Evolutionary conservation across 805 yeast species (phyloP).

Genomic region (Lachancea thermotolerans): DNA sequence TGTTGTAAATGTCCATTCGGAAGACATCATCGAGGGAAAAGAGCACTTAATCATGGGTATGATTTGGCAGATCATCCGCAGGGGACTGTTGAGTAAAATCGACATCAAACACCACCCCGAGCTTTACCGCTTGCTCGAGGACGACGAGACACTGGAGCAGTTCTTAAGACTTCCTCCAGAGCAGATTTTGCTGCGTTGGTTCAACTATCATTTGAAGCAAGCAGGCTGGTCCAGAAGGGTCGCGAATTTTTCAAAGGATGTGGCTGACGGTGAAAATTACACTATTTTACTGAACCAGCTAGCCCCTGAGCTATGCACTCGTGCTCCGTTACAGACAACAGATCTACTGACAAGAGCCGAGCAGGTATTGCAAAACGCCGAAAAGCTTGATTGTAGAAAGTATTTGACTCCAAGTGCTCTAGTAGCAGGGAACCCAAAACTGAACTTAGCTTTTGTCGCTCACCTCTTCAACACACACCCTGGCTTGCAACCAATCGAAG

Average conservation of each 20-base stretch:
- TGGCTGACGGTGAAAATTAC: constrained; percentile 91
- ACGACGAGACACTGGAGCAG: constrained; percentile 95
- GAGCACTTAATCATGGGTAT: constrained; percentile 87
- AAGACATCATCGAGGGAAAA: constrained; percentile 89
- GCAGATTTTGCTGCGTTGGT: constrained; percentile 94
- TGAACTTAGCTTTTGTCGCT: constrained; percentile 95
- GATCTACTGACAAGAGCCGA: constrained; percentile 82
- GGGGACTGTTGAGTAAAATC: constrained; percentile 89
- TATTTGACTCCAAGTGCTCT: constrained; percentile 89
- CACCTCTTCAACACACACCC: constrained; percentile 95
- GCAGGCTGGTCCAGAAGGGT: constrained; percentile 88
- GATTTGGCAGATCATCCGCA: constrained; percentile 95
- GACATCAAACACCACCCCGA: constrained; percentile 97
- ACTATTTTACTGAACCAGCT: constrained; percentile 84
- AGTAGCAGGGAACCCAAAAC: constrained; percentile 93
- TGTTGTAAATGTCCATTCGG: constrained; percentile 95
- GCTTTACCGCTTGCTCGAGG: constrained; percentile 86
- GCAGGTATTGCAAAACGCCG: constrained; percentile 79
- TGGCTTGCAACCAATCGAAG: constrained; percentile 92
- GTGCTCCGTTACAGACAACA: constrained; percentile 68
- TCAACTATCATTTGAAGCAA: constrained; percentile 89
- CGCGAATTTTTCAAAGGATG: constrained; percentile 77
- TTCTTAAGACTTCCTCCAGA: constrained; percentile 96
- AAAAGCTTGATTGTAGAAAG: constrained; percentile 84
- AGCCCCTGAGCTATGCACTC: constrained; percentile 75